phyloP scores from a whole-genome alignment of 2,329 filamentous ascomycete species.

The Botrytis tulipae region DNA sequence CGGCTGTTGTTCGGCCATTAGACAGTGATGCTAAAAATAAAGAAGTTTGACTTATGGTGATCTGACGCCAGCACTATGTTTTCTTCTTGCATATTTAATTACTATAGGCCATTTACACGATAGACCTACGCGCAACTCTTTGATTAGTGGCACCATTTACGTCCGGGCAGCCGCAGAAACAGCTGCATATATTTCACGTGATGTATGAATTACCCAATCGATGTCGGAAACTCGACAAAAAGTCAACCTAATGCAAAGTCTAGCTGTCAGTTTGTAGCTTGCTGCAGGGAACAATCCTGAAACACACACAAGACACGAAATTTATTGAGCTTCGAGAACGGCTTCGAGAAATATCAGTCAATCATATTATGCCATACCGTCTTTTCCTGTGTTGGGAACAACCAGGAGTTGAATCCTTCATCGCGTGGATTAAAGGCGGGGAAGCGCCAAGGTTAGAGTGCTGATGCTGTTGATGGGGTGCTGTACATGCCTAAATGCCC shows the following conservation, averaged over 20 bases:
- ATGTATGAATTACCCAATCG: background rate
- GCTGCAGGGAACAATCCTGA: background rate
- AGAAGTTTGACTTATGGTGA: background rate
- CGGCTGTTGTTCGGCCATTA: background rate
- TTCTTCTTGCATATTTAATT: background rate
- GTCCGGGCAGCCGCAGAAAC: background rate
- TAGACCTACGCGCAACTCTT: background rate
- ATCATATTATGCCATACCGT: background rate
- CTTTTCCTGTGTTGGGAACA: too few relatives aligned
- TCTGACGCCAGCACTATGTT: background rate
- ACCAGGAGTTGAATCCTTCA: background rate
- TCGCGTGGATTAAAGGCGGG: background rate
- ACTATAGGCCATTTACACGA: too few relatives aligned
- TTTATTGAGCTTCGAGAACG: background rate
- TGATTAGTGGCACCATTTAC: background rate
- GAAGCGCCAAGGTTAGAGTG: background rate
- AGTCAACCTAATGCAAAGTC: background rate
- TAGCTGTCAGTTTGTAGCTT: background rate
- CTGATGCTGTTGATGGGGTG: background rate
- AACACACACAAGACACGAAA: background rate
- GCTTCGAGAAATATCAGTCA: background rate
- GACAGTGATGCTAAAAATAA: constrained; percentile 1
- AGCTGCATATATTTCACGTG: background rate
- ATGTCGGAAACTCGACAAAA: background rate
- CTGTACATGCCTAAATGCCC: background rate